Evolutionary conservation across 1,284 basidiomycete genomes (phyloP), one percentile per base, ranked within the genome.

Genomic region (Puccinia coronata): DNA sequence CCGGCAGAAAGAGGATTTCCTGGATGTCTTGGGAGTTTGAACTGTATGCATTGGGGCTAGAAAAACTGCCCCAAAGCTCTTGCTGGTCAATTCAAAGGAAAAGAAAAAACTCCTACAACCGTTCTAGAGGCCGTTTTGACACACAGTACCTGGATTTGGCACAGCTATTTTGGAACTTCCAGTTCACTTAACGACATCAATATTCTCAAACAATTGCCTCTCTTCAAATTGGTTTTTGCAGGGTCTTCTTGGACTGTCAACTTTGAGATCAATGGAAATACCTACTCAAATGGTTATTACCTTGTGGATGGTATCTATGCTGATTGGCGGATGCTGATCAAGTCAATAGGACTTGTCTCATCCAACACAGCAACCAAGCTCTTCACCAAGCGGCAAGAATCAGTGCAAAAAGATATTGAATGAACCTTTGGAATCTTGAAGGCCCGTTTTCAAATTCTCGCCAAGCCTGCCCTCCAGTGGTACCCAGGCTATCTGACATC

Each of bases 271-370:
- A 71, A 71, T 51, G 41, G 41, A n/a, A 36, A 71, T 51, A 11
- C 6, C 34, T 71, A 71, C 47, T 20, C 5, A 23, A 5, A 43
- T 71, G 69, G 69, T 6, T 71, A 71, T 49, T 71, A 71, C 28
- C n/a, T 71, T 5, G 69, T 39, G 8, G 69, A 71, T 71, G 69
- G 69, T 6, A 71, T 71, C 11, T 71, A 71, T 49, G 36, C 69
- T 4, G 36, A 51, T 43, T 71, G 69, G 69, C 16, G 41, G 1
- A 65, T 43, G 4, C 23, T 77, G 23, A 43, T 77, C 4, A 77
- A 77, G 36, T 47, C 75, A 2, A 34, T 65, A 43, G 43, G 43
- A 8, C 43, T 43, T 43, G 8, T 43, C 43, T 43, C 43, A 8
- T 43, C 43, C 5, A 49, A 11, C 25, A n/a, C 9, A 43, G 65